phyloP scores from a whole-genome alignment of 495 filamentous ascomycete species.

The Astrothelium subdiscretum region DNA sequence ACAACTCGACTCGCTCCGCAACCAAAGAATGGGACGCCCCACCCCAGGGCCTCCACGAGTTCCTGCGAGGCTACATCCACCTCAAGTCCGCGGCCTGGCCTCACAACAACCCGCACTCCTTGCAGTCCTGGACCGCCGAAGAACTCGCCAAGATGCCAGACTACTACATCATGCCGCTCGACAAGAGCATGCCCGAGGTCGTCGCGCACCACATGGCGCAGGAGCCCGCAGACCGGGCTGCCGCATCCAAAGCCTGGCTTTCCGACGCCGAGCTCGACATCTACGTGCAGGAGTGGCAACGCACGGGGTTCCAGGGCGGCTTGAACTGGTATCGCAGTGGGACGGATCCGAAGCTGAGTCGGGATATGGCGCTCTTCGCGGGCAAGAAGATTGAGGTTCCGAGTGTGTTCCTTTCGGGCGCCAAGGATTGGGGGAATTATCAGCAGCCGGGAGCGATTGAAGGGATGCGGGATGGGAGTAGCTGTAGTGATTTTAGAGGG shows the following conservation, averaged over 20 bases:
- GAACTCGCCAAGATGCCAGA: conserved; percentile 48
- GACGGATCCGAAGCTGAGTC: conserved; percentile 27
- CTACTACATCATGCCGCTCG: conserved; percentile 57
- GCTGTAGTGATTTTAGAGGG: conserved; percentile 36
- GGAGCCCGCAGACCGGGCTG: conserved; percentile 28
- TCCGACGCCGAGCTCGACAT: conserved; percentile 43
- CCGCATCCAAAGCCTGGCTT: conserved; percentile 37
- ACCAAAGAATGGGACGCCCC: conserved; percentile 48
- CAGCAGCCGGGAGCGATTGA: conserved; percentile 54
- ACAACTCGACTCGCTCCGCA: conserved; percentile 48
- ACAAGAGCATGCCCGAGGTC: conserved; percentile 44
- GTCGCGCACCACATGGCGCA: conserved; percentile 41
- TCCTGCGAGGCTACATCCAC: conserved; percentile 57
- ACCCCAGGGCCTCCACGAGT: conserved; percentile 40
- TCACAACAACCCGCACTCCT: conserved; percentile 40
- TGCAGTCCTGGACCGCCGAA: conserved; percentile 42
- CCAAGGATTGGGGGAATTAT: conserved; percentile 54
- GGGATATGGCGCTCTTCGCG: conserved; percentile 47
- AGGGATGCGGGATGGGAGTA: conserved; percentile 36
- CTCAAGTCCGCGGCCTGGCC: conserved; percentile 53
- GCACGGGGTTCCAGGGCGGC: conserved; percentile 61
- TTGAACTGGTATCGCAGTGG: conserved; percentile 58
- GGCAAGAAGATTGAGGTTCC: conserved; percentile 54
- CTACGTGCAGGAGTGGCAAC: conserved; percentile 47
- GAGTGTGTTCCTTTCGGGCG: conserved; percentile 46